Evolutionary conservation across 805 yeast species (phyloP).

Genomic region (Helenozyma rhizophorensis): DNA sequence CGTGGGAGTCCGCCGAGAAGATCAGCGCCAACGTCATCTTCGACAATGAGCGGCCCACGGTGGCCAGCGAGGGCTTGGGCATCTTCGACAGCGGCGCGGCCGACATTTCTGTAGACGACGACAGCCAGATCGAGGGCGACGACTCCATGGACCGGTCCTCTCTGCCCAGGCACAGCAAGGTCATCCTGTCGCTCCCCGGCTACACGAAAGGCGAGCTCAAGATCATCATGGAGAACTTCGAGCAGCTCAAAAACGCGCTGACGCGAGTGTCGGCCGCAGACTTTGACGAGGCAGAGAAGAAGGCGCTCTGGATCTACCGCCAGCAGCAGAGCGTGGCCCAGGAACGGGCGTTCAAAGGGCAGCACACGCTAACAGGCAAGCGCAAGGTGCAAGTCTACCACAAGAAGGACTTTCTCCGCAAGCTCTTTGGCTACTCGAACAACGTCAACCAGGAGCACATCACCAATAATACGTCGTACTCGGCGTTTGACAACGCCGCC

Average conservation of each 20-base stretch:
- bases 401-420: constrained; percentile 35
- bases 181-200: constrained; percentile 34
- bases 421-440: constrained; percentile 37
- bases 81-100: constrained; percentile 8
- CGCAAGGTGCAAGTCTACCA: constrained; percentile 38
- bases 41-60: constrained; percentile 23
- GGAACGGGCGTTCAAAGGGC: constrained; percentile 30
- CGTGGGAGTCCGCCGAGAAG: constrained; percentile 44
- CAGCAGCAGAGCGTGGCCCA: constrained; percentile 29
- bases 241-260: constrained; percentile 7
- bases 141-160: constrained; percentile 3
- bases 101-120: constrained; percentile 4
- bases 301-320: constrained; percentile 24
- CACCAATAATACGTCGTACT: constrained; percentile 38
- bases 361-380: constrained; percentile 29
- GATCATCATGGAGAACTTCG: constrained; percentile 19
- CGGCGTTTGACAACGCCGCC: constrained; percentile 32
- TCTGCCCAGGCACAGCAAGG: background rate
- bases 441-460: constrained; percentile 35
- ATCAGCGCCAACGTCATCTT: constrained; percentile 33
- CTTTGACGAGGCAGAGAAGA: constrained; percentile 19
- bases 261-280: constrained; percentile 3
- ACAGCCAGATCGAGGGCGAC: constrained; percentile 2
- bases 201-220: constrained; percentile 34
- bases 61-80: constrained; percentile 11